phyloP scores from a whole-genome alignment of 495 filamentous ascomycete genomes.

The Penicillium canariense region DNA sequence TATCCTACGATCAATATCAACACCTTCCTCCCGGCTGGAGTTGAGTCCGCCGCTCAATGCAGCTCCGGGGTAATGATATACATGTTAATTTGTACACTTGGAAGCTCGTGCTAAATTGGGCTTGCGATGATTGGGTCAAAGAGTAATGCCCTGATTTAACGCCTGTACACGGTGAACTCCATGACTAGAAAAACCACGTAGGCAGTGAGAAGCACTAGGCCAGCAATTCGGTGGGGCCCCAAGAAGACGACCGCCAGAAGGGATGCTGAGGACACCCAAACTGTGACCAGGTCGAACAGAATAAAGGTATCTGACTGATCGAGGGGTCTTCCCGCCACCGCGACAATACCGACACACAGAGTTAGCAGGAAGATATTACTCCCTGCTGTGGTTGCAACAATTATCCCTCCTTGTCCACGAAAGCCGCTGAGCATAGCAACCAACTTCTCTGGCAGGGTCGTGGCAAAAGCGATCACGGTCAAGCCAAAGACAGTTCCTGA shows the following conservation, averaged over 20 bases:
- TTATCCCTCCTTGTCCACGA: slow-evolving; percentile 46
- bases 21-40: too few relatives aligned
- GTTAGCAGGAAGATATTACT: slow-evolving; percentile 56
- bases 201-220: slow-evolving; percentile 31
- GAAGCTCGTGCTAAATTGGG: too few relatives aligned
- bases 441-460: slow-evolving; percentile 57
- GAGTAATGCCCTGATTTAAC: too few relatives aligned
- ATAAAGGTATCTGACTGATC: slow-evolving; percentile 20
- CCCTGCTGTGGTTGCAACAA: slow-evolving; percentile 54
- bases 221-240: slow-evolving; percentile 32
- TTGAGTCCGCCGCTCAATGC: too few relatives aligned
- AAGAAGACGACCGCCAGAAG: slow-evolving; percentile 31
- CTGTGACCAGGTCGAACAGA: slow-evolving; percentile 33
- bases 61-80: too few relatives aligned
- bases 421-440: slow-evolving; percentile 46
- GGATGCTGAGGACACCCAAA: slow-evolving; percentile 33
- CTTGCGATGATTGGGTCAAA: too few relatives aligned
- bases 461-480: slow-evolving; percentile 54
- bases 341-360: slow-evolving; percentile 47
- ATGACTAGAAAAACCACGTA: slow-evolving; percentile 42
- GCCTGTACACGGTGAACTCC: slow-evolving; percentile 34
- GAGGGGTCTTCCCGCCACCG: slow-evolving; percentile 25
- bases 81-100: too few relatives aligned
- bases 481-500: slow-evolving; percentile 51
- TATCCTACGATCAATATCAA: too few relatives aligned